Percentiles rank a stretch among this genome's conserved stretches.
Conservation (phyloP, 1,284 basidiomycete species). For the Gomphus sp. region DNA sequence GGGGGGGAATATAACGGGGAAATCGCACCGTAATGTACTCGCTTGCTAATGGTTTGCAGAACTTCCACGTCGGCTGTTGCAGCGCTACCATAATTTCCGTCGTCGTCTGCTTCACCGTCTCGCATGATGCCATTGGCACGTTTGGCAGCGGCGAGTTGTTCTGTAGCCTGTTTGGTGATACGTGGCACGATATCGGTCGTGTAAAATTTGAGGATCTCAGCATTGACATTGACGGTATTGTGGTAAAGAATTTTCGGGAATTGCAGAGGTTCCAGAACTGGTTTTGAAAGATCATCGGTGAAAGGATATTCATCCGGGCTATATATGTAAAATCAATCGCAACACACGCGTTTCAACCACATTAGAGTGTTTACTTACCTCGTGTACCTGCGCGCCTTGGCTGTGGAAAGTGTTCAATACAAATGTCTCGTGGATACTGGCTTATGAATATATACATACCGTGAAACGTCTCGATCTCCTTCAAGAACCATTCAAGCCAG, state of each 20-base stretch:
- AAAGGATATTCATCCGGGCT: constrained; percentile 99
- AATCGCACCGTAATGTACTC: constrained; percentile 89
- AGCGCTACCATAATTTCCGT: constrained; percentile 96
- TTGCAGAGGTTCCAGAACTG: constrained; percentile 69
- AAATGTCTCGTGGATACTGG: neutral
- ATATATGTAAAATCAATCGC: constrained; percentile 4
- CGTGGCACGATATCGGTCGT: constrained; percentile 71
- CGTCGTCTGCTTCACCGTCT: constrained; percentile 68
- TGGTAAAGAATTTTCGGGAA: constrained; percentile 79
- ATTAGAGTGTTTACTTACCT: constrained; percentile 40
- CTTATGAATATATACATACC: constrained; percentile 36
- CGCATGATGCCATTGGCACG: constrained; percentile 57
- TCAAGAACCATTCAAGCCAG: constrained; percentile 97
- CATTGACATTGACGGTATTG: constrained; percentile 82
- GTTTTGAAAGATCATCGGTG: constrained; percentile 73
- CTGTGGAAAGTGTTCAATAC: constrained; percentile 30
- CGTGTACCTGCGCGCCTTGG: constrained; percentile 88
- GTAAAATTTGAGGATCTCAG: constrained; percentile 87
- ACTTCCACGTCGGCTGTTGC: constrained; percentile 93
- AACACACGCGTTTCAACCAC: neutral
- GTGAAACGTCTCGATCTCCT: constrained; percentile 91
- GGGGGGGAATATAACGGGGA: neutral
- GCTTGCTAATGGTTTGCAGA: constrained; percentile 87
- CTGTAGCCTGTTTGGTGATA: constrained; percentile 66
- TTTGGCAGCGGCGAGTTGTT: constrained; percentile 49